A percentile compares a stretch with the other conserved stretches of the same genome.
phyloP scores from a whole-genome alignment of 2,329 filamentous ascomycete genomes.

The Neoarthrinium moseri region DNA sequence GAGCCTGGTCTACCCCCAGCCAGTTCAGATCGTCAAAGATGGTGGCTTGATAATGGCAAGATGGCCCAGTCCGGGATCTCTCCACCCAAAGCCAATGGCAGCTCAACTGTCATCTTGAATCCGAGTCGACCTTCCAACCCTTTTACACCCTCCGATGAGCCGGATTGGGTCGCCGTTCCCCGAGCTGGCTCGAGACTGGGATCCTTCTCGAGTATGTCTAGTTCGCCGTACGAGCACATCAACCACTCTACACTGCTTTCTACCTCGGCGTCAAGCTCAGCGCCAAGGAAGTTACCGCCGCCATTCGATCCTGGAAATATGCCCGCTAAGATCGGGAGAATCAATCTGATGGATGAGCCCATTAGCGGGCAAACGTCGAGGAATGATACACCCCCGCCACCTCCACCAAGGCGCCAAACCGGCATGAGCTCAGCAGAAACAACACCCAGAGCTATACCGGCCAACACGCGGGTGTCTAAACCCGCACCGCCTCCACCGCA shows the following conservation, averaged over 20 bases:
- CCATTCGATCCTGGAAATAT: conserved; percentile 46
- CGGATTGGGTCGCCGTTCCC: conserved; percentile 77
- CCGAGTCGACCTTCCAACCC: conserved; percentile 77
- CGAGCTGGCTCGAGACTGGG: conserved; percentile 52
- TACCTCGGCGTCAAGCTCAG: conserved; percentile 43
- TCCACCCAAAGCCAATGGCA: conserved; percentile 54
- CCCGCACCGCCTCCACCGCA: conserved; percentile 12
- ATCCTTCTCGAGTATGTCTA: conserved; percentile 56
- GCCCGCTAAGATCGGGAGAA: conserved; percentile 43
- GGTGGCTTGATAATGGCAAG: conserved; percentile 70
- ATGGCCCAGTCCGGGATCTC: conserved; percentile 72
- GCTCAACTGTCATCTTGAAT: conserved; percentile 63
- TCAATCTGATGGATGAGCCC: conserved; percentile 41
- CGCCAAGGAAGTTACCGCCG: conserved; percentile 50
- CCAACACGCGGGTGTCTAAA: conserved; percentile 25
- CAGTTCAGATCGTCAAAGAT: conserved; percentile 67
- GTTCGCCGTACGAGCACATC: conserved; percentile 59
- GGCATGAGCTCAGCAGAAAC: conserved; percentile 16
- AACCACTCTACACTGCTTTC: conserved; percentile 46
- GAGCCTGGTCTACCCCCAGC: conserved; percentile 72
- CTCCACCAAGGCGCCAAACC: conserved; percentile 33
- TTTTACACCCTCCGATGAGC: conserved; percentile 70
- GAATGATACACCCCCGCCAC: conserved; percentile 39
- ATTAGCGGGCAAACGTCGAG: conserved; percentile 21
- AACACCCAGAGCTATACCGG: conserved; percentile 18